Evolutionary conservation across 352 stramenopile genomes (phyloP), one percentile per base, ranked within the genome.

Genomic region (Phytophthora tentaculata): DNA sequence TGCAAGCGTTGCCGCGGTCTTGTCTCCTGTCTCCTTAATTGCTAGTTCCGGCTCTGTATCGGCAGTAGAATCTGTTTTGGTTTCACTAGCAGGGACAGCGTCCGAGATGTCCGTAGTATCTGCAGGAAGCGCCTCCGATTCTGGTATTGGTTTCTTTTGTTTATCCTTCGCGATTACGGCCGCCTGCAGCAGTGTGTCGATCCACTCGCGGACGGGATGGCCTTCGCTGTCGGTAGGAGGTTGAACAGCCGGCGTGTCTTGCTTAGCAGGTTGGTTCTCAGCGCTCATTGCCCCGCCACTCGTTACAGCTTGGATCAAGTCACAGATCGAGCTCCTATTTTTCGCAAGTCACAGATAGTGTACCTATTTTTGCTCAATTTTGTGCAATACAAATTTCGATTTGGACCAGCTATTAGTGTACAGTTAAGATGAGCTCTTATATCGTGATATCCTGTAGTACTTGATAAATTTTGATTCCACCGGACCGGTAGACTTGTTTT

Each of bases 121-220:
- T 22, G 47, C 53, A 44, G 55, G 12, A 29, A 23, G 17, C 17
- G 24, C 45, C 35, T 71, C 47, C 10, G 19, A 29, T 41, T 71
- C 47, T 35, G 61, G 28, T n/a, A 19, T 32, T 22, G 55, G 32
- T 43, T 64, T 69, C 50, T 73, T 69, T 37, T 73, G 67, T 58
- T 90, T 88, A 51, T 79, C 79, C 57, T 89, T 90, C 24, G 85
- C 84, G 56, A 94, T 91, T 14, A 84, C 85, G 3, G 83, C 85
- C 13, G 85, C 85, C 72, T 90, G 84, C 14, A 94, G 80, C 24
- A 94, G 74, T 56, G 83, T 92, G 35, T 94, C 81, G 47, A 92
- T 94, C 85, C 83, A 94, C 71, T 91, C 85, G 16, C 79, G 76
- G 24, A 89, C 79, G 22, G 83, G 83, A 19, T 77, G 64, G 1